Evolutionary conservation across 2,329 filamentous ascomycete species (phyloP), one percentile per base, ranked within the genome.

Genomic region (Ascochyta rabiei): DNA sequence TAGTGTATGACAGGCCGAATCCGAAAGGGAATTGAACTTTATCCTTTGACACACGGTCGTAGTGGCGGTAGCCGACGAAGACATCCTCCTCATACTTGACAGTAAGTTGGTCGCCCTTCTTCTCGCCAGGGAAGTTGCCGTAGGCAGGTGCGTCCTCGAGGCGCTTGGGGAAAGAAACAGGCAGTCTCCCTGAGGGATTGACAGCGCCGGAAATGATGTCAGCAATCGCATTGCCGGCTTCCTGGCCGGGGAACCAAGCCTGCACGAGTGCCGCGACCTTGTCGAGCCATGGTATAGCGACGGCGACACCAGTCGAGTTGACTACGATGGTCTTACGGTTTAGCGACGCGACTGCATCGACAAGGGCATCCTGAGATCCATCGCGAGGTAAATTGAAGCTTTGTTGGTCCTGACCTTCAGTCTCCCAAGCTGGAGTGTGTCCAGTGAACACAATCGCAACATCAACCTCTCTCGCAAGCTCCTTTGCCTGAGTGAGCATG

Each of bases 241-340:
- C 76, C 59, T 79, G 75, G 4, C 77, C 77, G 1, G 75, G 72
- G 26, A 77, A 73, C 68, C 77, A 77, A 3, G 76, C 75, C 50
- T 76, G 73, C 2, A 79, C 49, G 16, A 79, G 72, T 6, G 69
- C 70, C 6, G 69, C 59, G n/a, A 75, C 61, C 26, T 71, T 69
- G 60, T 83, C 78, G 1, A 81, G 81, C 89, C 87, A 91, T 16
- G 87, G 87, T 81, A 89, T 86, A 1, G 82, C 81, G 15, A 89
- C 82, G 0, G 90, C 89, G 0, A 89, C 91, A 31, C 90, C 90
- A 0, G 88, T 90, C 65, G 93, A 90, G 69, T 90, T 86, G 1
- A 93, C 87, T 1, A 95, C 84, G 1, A 86, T 84, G 1, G 88
- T 87, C 50, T 87, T 87, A 3, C 86, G 79, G 71, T 93, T 92